Evolutionary conservation across 441 rosid species (phyloP).

Genomic region (Jatropha podagrica): DNA sequence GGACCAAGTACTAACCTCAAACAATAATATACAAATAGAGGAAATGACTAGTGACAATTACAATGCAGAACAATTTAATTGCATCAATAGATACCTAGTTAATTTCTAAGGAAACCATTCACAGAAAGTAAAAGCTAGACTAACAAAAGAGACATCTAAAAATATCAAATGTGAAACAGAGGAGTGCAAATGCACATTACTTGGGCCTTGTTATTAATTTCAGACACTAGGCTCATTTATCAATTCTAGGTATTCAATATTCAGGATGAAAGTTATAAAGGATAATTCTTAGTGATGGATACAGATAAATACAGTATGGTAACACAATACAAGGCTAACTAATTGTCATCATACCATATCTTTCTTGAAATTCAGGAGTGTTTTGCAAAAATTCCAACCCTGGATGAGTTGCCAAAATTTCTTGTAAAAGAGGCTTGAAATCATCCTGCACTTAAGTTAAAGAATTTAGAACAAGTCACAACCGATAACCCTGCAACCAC

Average conservation of each 20-base stretch:
- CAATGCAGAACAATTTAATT: not conserved
- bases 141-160: not conserved
- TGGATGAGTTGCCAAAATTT: slow-evolving; percentile 94
- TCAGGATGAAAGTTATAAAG: not conserved
- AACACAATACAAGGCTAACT: slow-evolving; percentile 12
- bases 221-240: not conserved
- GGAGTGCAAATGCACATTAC: not conserved
- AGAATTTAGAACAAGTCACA: not conserved
- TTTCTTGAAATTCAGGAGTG: slow-evolving; percentile 96
- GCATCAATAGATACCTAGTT: not conserved
- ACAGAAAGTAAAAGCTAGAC: not conserved
- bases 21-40: not conserved
- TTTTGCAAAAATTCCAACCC: slow-evolving; percentile 90
- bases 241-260: not conserved
- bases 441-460: slow-evolving; percentile 54
- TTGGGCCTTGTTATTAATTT: not conserved
- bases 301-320: not conserved
- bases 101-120: not conserved
- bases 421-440: slow-evolving; percentile 77
- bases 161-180: not conserved
- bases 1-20: not conserved
- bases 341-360: slow-evolving; percentile 69
- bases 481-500: not conserved
- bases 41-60: not conserved
- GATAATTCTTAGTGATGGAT: not conserved